Evolutionary conservation across 257 asterid species (phyloP).

Genomic region (Jacaranda copaia): DNA sequence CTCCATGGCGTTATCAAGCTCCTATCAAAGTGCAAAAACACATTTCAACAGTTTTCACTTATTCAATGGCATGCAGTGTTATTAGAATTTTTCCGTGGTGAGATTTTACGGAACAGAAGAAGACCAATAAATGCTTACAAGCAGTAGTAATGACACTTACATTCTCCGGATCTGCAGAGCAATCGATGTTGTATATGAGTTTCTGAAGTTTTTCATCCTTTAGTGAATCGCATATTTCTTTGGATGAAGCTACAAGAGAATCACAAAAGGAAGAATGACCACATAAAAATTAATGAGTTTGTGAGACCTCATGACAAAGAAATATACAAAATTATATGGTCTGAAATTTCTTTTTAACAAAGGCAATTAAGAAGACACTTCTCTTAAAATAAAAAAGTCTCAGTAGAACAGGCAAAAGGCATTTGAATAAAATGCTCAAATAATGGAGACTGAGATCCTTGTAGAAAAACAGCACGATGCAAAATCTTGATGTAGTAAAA

Average conservation of each 20-base stretch:
- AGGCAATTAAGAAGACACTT: neutral
- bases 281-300: neutral
- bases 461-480: neutral
- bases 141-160: slow-evolving; percentile 42
- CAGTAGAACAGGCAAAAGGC: neutral
- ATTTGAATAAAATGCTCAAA: neutral
- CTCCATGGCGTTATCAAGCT: slow-evolving; percentile 68
- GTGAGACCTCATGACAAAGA: neutral
- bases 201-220: slow-evolving; percentile 67
- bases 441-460: neutral
- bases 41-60: slow-evolving; percentile 8
- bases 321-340: neutral
- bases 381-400: neutral
- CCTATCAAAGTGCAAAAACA: slow-evolving; percentile 43
- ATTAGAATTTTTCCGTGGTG: neutral
- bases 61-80: neutral
- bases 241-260: slow-evolving; percentile 63
- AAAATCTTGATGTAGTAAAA: neutral
- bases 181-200: slow-evolving; percentile 53
- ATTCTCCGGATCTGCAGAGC: slow-evolving; percentile 61
- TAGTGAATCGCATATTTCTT: slow-evolving; percentile 62
- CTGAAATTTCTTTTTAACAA: neutral
- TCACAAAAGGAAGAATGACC: slow-evolving; percentile 14
- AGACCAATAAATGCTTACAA: neutral
- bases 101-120: neutral